Evolutionary conservation across 2,329 filamentous ascomycete species (phyloP).

Genomic region (Dryadomyces sulphureus): DNA sequence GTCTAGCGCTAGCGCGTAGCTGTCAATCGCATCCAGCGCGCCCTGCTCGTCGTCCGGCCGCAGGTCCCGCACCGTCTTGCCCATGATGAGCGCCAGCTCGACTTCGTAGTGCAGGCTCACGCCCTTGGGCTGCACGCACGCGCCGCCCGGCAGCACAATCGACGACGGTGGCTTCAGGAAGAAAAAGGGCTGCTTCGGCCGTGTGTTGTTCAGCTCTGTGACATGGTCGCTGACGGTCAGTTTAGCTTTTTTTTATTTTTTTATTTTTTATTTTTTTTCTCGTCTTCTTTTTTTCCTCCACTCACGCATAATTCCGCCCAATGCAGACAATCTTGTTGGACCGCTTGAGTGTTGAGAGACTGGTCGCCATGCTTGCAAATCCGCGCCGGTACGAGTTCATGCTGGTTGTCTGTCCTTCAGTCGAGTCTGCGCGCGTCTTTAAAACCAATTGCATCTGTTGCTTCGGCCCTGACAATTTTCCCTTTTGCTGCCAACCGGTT

Average conservation of each 20-base stretch:
- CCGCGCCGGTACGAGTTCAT: slow-evolving; percentile 15
- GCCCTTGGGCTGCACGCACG: slow-evolving; percentile 68
- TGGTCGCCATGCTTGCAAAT: slow-evolving; percentile 21
- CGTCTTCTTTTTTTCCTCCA: no score
- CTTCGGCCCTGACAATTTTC: no score
- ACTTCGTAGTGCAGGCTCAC: slow-evolving; percentile 89
- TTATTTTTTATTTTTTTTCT: no score
- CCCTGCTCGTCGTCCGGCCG: slow-evolving; percentile 56
- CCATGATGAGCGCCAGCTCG: slow-evolving; percentile 80
- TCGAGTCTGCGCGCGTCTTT: not conserved
- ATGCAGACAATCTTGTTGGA: slow-evolving; percentile 67
- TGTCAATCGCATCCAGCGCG: slow-evolving; percentile 70
- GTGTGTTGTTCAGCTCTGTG: slow-evolving; percentile 72
- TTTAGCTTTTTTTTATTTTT: no score
- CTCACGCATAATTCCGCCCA: slow-evolving; percentile 86
- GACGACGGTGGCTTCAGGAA: slow-evolving; percentile 91
- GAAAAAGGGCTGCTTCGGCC: slow-evolving; percentile 94
- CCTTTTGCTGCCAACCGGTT: not conserved
- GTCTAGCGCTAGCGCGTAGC: slow-evolving; percentile 85
- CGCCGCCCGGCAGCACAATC: slow-evolving; percentile 67
- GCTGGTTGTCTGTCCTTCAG: not conserved
- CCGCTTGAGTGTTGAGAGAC: slow-evolving; percentile 23
- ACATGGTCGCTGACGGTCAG: slow-evolving; percentile 87
- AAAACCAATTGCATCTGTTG: no score
- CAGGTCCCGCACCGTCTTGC: slow-evolving; percentile 64